A percentile compares a stretch with the other conserved stretches of the same genome.
phyloP scores from a whole-genome alignment of 371 early-diverging fungal species.

The Saksenaea vasiformis region DNA sequence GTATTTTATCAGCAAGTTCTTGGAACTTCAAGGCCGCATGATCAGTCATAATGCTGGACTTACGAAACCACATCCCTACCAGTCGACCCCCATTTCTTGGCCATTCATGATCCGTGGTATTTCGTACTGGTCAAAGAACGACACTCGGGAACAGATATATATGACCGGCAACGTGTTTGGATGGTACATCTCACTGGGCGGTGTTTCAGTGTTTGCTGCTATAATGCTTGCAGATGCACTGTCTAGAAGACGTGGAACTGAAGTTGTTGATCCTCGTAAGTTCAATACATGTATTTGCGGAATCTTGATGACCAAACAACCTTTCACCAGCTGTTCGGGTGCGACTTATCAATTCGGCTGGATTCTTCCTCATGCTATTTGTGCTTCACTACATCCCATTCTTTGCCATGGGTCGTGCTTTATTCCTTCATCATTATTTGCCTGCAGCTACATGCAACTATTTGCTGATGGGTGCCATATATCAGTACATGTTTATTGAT shows the following conservation, averaged over 20 bases:
- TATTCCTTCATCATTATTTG: slow-evolving; percentile 98
- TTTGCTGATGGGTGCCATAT: slow-evolving; percentile 68
- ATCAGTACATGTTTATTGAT: slow-evolving; percentile 66
- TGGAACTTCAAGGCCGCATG: slow-evolving; percentile 91
- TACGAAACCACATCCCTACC: slow-evolving; percentile 92
- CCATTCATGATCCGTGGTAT: slow-evolving; percentile 90
- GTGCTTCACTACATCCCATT: slow-evolving; percentile 94
- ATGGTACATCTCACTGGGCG: slow-evolving; percentile 80
- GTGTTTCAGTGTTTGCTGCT: slow-evolving; percentile 60
- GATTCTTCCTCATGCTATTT: slow-evolving; percentile 89
- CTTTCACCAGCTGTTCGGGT: slow-evolving; percentile 52
- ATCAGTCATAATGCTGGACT: slow-evolving; percentile 89
- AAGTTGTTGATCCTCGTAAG: slow-evolving; percentile 59
- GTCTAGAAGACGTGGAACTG: slow-evolving; percentile 71
- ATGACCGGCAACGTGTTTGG: slow-evolving; percentile 95
- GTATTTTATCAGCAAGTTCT: slow-evolving; percentile 81
- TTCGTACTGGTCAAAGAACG: slow-evolving; percentile 88
- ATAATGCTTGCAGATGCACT: slow-evolving; percentile 64
- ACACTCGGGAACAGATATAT: slow-evolving; percentile 85
- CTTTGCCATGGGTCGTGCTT: slow-evolving; percentile 92
- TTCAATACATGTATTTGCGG: not conserved
- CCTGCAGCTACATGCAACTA: slow-evolving; percentile 86
- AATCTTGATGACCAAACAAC: not conserved
- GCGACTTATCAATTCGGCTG: slow-evolving; percentile 66
- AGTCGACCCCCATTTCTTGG: slow-evolving; percentile 85